These are phyloP conservation scores for Pseudogymnoascus pannorum DNA, from an alignment of 2,329 filamentous ascomycete species.

Conservation along the genomic window DNA sequence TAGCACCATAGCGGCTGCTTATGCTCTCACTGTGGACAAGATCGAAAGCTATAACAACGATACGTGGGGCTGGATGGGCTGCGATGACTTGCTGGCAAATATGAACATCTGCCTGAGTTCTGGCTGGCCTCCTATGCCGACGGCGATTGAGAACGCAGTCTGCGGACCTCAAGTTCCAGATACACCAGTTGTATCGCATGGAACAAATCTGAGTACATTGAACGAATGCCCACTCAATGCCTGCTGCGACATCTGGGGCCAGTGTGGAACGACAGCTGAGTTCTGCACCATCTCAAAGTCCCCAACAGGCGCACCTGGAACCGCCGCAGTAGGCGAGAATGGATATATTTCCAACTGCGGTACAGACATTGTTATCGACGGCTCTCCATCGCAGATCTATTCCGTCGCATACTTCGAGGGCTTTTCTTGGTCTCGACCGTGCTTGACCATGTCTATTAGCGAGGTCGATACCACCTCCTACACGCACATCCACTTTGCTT, in stretches of 20 bases:
- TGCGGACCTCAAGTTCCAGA: neutral
- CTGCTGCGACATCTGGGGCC: slow-evolving; percentile 34
- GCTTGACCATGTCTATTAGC: slow-evolving; percentile 25
- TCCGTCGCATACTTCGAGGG: slow-evolving; percentile 31
- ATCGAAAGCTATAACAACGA: neutral
- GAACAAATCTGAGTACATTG: neutral
- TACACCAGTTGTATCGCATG: neutral
- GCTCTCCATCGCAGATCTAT: slow-evolving; percentile 15
- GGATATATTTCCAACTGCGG: slow-evolving; percentile 38
- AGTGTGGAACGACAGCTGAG: slow-evolving; percentile 32
- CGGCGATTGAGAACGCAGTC: neutral
- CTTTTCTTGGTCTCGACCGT: slow-evolving; percentile 25
- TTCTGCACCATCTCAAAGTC: slow-evolving; percentile 28
- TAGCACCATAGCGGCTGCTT: neutral
- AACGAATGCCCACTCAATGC: neutral
- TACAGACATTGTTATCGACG: slow-evolving; percentile 25
- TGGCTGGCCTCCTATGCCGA: neutral
- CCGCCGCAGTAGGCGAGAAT: slow-evolving; percentile 26
- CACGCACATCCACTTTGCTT: slow-evolving; percentile 31
- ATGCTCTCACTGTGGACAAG: neutral
- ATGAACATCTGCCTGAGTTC: neutral
- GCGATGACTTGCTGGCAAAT: neutral
- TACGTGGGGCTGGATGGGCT: neutral
- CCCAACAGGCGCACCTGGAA: slow-evolving; percentile 30
- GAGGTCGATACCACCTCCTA: slow-evolving; percentile 13